Evolutionary conservation across 2,329 filamentous ascomycete species (phyloP).

Genomic region (Clarireedia sp.): DNA sequence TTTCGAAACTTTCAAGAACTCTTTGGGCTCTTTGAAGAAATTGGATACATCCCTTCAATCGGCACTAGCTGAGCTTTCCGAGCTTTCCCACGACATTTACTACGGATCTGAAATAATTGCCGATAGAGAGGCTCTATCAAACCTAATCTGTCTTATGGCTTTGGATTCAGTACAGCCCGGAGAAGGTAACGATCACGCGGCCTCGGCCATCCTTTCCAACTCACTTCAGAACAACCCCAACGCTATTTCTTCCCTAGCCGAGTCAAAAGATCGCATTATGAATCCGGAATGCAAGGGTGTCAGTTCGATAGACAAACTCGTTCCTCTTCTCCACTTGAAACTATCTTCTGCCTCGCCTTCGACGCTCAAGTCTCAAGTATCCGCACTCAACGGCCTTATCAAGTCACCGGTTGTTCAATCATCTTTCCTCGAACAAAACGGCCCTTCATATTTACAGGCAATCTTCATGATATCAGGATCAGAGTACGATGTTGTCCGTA

Average conservation of each 20-base stretch:
- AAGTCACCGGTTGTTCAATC: slow-evolving; percentile 43
- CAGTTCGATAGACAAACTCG: slow-evolving; percentile 14
- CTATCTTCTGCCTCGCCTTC: slow-evolving; percentile 23
- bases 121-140: slow-evolving; percentile 43
- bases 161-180: slow-evolving; percentile 18
- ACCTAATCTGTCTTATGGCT: slow-evolving; percentile 49
- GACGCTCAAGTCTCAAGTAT: slow-evolving; percentile 32
- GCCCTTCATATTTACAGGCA: slow-evolving; percentile 47
- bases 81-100: slow-evolving; percentile 61
- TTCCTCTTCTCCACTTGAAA: slow-evolving; percentile 20
- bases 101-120: slow-evolving; percentile 57
- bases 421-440: slow-evolving; percentile 47
- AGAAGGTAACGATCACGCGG: slow-evolving; percentile 31
- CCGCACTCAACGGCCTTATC: slow-evolving; percentile 48
- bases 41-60: slow-evolving; percentile 26
- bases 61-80: slow-evolving; percentile 48
- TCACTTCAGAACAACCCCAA: slow-evolving; percentile 58
- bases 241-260: slow-evolving; percentile 45
- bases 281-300: slow-evolving; percentile 20
- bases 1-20: slow-evolving; percentile 37
- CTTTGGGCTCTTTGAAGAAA: slow-evolving; percentile 43
- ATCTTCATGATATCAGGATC: slow-evolving; percentile 41
- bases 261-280: slow-evolving; percentile 35
- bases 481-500: slow-evolving; percentile 43
- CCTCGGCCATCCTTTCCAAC: slow-evolving; percentile 49